Conservation (phyloP, 208 protist species). For the Acanthamoeba lenticulata region DNA sequence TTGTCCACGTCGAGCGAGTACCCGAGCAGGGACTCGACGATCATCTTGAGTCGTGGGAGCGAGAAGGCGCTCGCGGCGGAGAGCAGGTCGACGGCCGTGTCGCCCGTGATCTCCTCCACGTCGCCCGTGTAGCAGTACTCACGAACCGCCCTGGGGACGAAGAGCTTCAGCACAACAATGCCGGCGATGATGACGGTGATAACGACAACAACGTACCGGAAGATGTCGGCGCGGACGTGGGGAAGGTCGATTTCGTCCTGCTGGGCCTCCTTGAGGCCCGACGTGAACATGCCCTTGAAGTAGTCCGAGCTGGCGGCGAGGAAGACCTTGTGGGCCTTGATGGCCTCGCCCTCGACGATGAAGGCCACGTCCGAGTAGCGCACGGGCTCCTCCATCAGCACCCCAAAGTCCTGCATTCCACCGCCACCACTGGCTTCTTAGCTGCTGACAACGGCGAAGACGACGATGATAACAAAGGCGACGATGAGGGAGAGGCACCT, state of each 20-base stretch:
- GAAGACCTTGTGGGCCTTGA: constrained; percentile 58
- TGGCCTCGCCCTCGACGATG: background rate
- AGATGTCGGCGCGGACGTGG: background rate
- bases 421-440: too few relatives aligned
- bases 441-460: too few relatives aligned
- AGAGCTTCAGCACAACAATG: too few relatives aligned
- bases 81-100: constrained; percentile 41
- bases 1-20: constrained; percentile 64
- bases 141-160: background rate
- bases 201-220: background rate
- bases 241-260: background rate
- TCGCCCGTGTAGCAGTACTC: constrained; percentile 66
- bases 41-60: constrained; percentile 7
- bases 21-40: constrained; percentile 22
- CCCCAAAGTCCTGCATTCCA: constrained; percentile 33
- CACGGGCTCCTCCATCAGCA: constrained; percentile 31
- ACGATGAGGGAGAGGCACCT: background rate
- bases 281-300: constrained; percentile 65
- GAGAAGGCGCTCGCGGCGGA: constrained; percentile 5
- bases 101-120: constrained; percentile 59
- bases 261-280: constrained; percentile 59
- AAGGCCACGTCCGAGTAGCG: constrained; percentile 14
- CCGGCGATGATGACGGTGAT: too few relatives aligned
- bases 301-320: constrained; percentile 54
- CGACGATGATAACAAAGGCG: too few relatives aligned